Evolutionary conservation across 2,329 filamentous ascomycete genomes (phyloP).

Genomic region (Monosporascus cannonballus): DNA sequence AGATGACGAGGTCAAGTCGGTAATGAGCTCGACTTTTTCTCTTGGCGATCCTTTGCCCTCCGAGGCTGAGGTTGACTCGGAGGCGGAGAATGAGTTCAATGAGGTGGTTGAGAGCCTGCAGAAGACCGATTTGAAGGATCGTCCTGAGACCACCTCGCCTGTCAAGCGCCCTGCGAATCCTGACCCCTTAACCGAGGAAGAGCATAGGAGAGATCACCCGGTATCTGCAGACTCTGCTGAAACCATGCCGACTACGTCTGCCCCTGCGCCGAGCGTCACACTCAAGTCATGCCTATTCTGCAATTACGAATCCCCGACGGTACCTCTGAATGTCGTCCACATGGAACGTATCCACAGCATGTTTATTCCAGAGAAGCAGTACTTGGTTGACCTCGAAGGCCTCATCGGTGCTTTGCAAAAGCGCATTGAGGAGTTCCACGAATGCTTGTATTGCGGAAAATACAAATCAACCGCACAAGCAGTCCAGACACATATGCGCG

Average conservation of each 20-base stretch:
- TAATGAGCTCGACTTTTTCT: constrained; percentile 88
- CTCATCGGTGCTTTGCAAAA: constrained; percentile 71
- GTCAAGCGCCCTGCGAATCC: constrained; percentile 51
- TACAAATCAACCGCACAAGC: constrained; percentile 71
- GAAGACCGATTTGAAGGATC: constrained; percentile 43
- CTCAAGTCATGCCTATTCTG: constrained; percentile 77
- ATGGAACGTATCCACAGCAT: constrained; percentile 93
- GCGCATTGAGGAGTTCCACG: constrained; percentile 72
- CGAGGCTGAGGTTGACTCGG: constrained; percentile 50
- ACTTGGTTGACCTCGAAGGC: constrained; percentile 75
- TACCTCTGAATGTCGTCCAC: constrained; percentile 73
- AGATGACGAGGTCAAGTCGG: constrained; percentile 69
- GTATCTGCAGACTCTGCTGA: constrained; percentile 31
- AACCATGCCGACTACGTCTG: constrained; percentile 37
- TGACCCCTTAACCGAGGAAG: constrained; percentile 32
- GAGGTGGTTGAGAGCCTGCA: constrained; percentile 74
- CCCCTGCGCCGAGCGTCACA: constrained; percentile 35
- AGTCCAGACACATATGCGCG: constrained; percentile 93
- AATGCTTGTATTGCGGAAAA: constrained; percentile 87
- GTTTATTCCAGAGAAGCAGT: constrained; percentile 88
- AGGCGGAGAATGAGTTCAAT: constrained; percentile 69
- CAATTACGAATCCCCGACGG: constrained; percentile 72
- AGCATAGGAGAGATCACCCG: constrained; percentile 42
- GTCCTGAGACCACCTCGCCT: constrained; percentile 37
- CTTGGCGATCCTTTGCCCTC: constrained; percentile 69